Percentiles rank a stretch among this genome's conserved stretches.
Evolutionary conservation across 257 asterid genomes (phyloP).

Genomic region (Solanum sejunctum): DNA sequence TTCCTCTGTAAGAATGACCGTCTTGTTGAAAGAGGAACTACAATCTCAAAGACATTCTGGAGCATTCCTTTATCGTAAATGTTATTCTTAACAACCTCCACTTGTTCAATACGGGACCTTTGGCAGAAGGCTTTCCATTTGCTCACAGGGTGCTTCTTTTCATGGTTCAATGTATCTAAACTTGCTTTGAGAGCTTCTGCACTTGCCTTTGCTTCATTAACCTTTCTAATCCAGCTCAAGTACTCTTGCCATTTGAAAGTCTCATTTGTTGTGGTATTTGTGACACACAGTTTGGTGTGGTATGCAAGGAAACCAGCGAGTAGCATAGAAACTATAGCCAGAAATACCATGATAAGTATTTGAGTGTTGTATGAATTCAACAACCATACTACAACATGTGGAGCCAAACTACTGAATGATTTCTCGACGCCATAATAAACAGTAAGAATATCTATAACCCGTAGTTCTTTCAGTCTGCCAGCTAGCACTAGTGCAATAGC

Average conservation of each 20-base stretch:
- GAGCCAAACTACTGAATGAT: conserved; percentile 67
- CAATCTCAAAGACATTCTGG: conserved; percentile 47
- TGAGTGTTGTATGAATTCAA: conserved; percentile 71
- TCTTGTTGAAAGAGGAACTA: conserved; percentile 68
- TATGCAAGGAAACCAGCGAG: conserved; percentile 77
- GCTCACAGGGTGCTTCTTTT: conserved; percentile 43
- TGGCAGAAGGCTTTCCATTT: conserved; percentile 69
- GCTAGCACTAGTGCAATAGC: conserved; percentile 73
- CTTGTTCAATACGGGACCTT: conserved; percentile 67
- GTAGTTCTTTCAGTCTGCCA: conserved; percentile 71
- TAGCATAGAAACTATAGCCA: conserved; percentile 67
- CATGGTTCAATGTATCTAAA: conserved; percentile 46
- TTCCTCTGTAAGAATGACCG: conserved; percentile 36
- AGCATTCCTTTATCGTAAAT: conserved; percentile 56
- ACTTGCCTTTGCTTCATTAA: conserved; percentile 77
- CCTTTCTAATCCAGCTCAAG: conserved; percentile 71
- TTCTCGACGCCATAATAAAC: conserved; percentile 79
- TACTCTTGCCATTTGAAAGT: conserved; percentile 92
- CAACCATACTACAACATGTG: conserved; percentile 85
- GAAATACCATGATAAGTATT: conserved; percentile 73
- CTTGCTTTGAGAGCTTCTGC: conserved; percentile 73
- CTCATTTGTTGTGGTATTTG: conserved; percentile 97
- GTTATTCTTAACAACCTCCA: conserved; percentile 53
- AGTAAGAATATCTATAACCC: conserved; percentile 64
- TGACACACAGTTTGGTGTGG: conserved; percentile 81